Base-by-base conservation (phyloP, 805 yeast genomes). In the Cyberlindnera saturnus region DNA sequence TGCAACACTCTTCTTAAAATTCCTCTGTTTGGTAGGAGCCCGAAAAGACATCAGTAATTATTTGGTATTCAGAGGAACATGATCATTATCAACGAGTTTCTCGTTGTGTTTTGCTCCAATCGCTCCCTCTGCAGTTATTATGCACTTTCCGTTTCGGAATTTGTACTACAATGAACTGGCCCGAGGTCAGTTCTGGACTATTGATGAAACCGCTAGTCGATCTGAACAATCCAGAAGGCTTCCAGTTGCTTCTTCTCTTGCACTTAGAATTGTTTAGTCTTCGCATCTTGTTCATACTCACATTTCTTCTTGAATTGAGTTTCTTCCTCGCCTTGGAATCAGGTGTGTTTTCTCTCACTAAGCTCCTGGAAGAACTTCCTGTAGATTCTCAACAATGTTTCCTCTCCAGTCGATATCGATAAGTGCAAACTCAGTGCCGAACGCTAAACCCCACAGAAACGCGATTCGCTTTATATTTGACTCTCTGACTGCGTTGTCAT, bases 351-450 rank as follows among this genome's bases (percentile, higher is more conserved):
- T 47, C 96, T 67, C 33, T 75, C 79, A 18, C 61, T 62, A 29
- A 87, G 62, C 46, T 81, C 88, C 29, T 67, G 69, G 38, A 73
- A 68, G 59, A 79, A 84, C 23, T 60, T 56, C 3, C 64, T 63
- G 45, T 64, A 67, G 2, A 74, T 64, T 28, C 73, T 75, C 9
- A 4, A 76, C 73, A 8, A 74, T 54, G 30, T 57, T 41, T 17
- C 53, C 71, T 66, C 70, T 41, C 98, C 98, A 91, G 58, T 87
- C 82, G 40, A 96, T 75, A 54, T 93, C 98, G 42, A 93, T 58
- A 49, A 86, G 80, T 10, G 89, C 95, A 35, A 91, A 62, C 41
- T 83, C 85, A 0, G 96, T 83, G 2, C 97, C 97, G 26, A 78
- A 60, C 0, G 99, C 97, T 18, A 89, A 63, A 61, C 90, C 91